Conservation (phyloP, 257 asterid genomes). For the Solanum pinnatisectum region DNA sequence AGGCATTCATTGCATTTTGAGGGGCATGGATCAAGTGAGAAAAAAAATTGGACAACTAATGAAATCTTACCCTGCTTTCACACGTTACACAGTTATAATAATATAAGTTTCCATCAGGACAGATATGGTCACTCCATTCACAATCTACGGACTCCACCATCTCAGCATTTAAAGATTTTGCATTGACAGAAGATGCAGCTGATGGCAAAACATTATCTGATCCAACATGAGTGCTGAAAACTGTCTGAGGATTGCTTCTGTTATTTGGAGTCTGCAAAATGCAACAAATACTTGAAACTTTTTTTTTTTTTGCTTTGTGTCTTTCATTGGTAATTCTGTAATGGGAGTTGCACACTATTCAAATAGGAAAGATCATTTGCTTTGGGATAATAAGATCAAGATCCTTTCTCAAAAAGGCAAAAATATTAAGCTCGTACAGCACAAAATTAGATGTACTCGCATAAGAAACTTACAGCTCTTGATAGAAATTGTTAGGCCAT, state of each 20-base stretch:
- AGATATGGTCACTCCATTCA: conserved; percentile 91
- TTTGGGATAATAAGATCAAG: neutral
- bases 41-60: neutral
- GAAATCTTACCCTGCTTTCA: conserved; percentile 61
- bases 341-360: neutral
- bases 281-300: neutral
- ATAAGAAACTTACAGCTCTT: neutral
- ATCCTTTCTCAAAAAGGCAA: neutral
- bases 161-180: conserved; percentile 23
- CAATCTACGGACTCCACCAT: conserved; percentile 39
- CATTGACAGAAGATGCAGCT: conserved; percentile 16
- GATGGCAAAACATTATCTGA: conserved; percentile 15
- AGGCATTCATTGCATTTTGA: conserved; percentile 1
- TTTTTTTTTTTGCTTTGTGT: neutral
- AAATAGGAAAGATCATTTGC: conserved; percentile 3
- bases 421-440: neutral
- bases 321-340: neutral
- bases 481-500: neutral
- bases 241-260: conserved; percentile 27
- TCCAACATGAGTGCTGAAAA: conserved; percentile 16
- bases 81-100: conserved; percentile 73
- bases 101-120: conserved; percentile 76
- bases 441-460: neutral
- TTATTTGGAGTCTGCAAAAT: conserved; percentile 38
- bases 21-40: neutral